A percentile compares a stretch with the other conserved stretches of the same genome.
Evolutionary conservation across 2,329 filamentous ascomycete species (phyloP).

Genomic region (Fusarium sp.): DNA sequence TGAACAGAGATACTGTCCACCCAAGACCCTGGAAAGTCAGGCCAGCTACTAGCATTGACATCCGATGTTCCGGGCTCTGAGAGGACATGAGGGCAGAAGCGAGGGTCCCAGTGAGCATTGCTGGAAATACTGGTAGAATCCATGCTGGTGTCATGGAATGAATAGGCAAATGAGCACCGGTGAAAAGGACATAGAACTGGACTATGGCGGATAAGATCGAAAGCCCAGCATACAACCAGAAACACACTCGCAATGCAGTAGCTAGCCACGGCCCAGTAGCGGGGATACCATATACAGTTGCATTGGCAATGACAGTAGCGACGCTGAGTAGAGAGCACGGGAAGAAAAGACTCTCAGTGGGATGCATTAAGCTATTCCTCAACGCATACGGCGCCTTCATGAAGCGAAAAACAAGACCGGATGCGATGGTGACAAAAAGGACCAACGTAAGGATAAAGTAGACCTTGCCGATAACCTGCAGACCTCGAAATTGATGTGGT

Average conservation of each 20-base stretch:
- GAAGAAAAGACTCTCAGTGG: constrained; percentile 72
- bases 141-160: constrained; percentile 45
- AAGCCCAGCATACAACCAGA: constrained; percentile 61
- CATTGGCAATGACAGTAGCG: constrained; percentile 72
- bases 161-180: constrained; percentile 42
- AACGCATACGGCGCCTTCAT: constrained; percentile 68
- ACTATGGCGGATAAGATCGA: constrained; percentile 39
- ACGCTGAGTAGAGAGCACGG: constrained; percentile 71
- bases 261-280: constrained; percentile 62
- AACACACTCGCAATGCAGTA: constrained; percentile 57
- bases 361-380: constrained; percentile 48
- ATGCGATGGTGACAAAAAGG: constrained; percentile 60
- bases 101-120: constrained; percentile 43
- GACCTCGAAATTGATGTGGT: constrained; percentile 58
- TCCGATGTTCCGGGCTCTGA: constrained; percentile 38
- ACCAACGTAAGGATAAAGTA: constrained; percentile 62
- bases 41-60: constrained; percentile 42
- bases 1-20: constrained; percentile 40
- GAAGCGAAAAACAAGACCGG: constrained; percentile 67
- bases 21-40: constrained; percentile 44
- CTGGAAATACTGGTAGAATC: constrained; percentile 47
- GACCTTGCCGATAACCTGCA: constrained; percentile 58
- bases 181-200: constrained; percentile 46
- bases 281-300: constrained; percentile 68
- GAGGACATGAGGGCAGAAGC: constrained; percentile 39